Conservation (phyloP, 805 yeast genomes). For the Candida bentonensis region DNA sequence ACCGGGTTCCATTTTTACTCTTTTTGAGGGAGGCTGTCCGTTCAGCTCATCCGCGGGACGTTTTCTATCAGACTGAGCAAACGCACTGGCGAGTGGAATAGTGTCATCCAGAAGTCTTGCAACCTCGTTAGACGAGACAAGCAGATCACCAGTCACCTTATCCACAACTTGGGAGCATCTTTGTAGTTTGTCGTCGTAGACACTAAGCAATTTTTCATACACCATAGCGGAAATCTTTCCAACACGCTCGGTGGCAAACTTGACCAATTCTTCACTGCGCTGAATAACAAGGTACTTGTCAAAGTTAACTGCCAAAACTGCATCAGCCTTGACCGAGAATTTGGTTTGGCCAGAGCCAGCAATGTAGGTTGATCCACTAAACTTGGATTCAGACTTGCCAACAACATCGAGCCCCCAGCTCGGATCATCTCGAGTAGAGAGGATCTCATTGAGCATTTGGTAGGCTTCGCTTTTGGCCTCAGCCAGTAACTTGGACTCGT, state of each 20-base stretch:
- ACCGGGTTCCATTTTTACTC: slow-evolving; percentile 12
- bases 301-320: slow-evolving; percentile 45
- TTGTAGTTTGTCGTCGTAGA: slow-evolving; percentile 38
- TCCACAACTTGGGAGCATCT: slow-evolving; percentile 18
- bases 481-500: background rate
- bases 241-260: slow-evolving; percentile 48
- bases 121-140: slow-evolving; percentile 11
- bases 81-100: slow-evolving; percentile 7
- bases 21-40: slow-evolving; percentile 7
- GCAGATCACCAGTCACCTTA: slow-evolving; percentile 2
- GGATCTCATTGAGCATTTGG: background rate
- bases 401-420: background rate
- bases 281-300: slow-evolving; percentile 52
- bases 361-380: background rate
- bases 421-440: background rate
- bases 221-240: slow-evolving; percentile 57
- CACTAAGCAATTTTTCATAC: slow-evolving; percentile 41
- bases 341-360: background rate
- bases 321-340: slow-evolving; percentile 8
- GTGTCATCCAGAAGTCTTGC: slow-evolving; percentile 4
- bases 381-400: background rate
- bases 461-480: slow-evolving; percentile 1
- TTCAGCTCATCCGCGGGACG: slow-evolving; percentile 1
- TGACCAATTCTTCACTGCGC: slow-evolving; percentile 49
- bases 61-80: slow-evolving; percentile 2